phyloP scores from a whole-genome alignment of 495 filamentous ascomycete species.

The Jackrogersella multiformis region DNA sequence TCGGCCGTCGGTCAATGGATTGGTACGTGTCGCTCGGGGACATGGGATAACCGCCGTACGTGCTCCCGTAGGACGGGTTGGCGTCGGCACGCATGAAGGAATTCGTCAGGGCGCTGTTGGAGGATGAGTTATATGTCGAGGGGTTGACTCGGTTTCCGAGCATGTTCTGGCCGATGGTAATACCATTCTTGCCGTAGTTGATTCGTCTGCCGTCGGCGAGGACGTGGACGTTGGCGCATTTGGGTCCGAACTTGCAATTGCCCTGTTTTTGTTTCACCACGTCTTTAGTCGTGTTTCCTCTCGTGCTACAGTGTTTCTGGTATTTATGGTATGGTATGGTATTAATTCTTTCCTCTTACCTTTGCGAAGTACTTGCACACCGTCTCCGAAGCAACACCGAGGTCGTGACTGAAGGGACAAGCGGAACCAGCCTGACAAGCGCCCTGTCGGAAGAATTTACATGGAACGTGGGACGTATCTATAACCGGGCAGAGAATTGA shows the following conservation, averaged over 20 bases:
- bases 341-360: slow-evolving; percentile 62
- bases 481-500: slow-evolving; percentile 37
- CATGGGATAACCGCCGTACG: slow-evolving; percentile 50
- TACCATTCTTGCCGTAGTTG: slow-evolving; percentile 70
- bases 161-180: slow-evolving; percentile 61
- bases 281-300: slow-evolving; percentile 47
- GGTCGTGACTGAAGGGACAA: slow-evolving; percentile 95
- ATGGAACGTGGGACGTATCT: slow-evolving; percentile 98
- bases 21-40: slow-evolving; percentile 53
- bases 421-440: slow-evolving; percentile 95
- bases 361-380: slow-evolving; percentile 99
- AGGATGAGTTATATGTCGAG: slow-evolving; percentile 58
- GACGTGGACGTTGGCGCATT: slow-evolving; percentile 96
- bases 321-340: not conserved
- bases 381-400: slow-evolving; percentile 78
- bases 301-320: slow-evolving; percentile 8
- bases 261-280: slow-evolving; percentile 66
- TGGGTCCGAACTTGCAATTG: slow-evolving; percentile 98
- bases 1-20: slow-evolving; percentile 54
- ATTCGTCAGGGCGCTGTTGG: slow-evolving; percentile 82
- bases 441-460: slow-evolving; percentile 98
- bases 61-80: slow-evolving; percentile 51
- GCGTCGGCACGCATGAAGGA: slow-evolving; percentile 79
- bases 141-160: slow-evolving; percentile 79
- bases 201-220: slow-evolving; percentile 92